phyloP scores from a whole-genome alignment of 441 rosid genomes.

The Mallotus japonicus region DNA sequence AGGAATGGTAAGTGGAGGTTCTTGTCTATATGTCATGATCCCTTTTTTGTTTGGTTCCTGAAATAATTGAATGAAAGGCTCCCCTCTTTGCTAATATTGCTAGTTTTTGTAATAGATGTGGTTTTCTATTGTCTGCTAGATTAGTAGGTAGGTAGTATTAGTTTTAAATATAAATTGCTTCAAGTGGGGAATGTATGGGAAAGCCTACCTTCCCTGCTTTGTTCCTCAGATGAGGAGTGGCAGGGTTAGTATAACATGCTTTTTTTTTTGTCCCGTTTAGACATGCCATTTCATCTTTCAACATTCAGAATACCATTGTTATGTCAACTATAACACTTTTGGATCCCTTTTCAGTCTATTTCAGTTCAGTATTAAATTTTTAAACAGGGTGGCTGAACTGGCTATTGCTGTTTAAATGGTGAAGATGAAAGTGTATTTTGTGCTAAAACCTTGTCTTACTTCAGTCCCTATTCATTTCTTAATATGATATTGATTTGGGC shows the following conservation, averaged over 20 bases:
- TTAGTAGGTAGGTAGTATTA: background rate
- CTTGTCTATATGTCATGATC: background rate
- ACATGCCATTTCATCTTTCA: background rate
- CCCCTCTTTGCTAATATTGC: no score
- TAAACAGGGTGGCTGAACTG: background rate
- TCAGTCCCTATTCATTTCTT: background rate
- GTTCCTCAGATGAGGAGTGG: background rate
- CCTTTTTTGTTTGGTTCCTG: background rate
- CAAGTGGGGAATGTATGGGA: background rate
- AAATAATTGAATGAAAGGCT: no score
- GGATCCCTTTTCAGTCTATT: background rate
- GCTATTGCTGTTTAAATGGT: no score
- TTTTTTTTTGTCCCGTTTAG: background rate
- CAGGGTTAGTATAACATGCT: background rate
- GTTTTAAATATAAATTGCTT: background rate
- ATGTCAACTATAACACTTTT: no score
- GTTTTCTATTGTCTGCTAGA: no score
- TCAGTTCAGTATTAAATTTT: background rate
- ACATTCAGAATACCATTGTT: background rate
- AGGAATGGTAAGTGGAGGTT: constrained; percentile 56
- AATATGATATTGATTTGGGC: background rate
- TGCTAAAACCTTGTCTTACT: background rate
- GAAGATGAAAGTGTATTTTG: background rate
- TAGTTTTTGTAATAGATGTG: no score
- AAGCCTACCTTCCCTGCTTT: background rate